These are phyloP conservation scores for Candida chauliodis DNA, from an alignment of 805 yeast genomes.

Conservation along the genomic window DNA sequence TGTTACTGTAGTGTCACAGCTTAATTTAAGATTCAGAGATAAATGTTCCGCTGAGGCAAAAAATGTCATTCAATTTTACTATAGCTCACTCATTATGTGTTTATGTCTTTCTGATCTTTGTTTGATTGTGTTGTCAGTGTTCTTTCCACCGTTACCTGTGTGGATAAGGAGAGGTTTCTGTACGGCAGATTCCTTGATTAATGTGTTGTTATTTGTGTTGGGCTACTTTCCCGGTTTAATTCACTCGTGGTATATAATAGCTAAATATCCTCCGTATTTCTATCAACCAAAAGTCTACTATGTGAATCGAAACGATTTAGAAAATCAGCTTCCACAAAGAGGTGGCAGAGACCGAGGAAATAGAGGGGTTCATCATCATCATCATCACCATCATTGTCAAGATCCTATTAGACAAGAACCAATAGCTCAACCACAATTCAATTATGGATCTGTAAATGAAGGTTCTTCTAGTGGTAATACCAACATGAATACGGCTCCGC, in stretches of 20 bases:
- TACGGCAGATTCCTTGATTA: constrained; percentile 47
- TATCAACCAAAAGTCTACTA: constrained; percentile 27
- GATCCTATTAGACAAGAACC: constrained; percentile 7
- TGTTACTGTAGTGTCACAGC: no score
- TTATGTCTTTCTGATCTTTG: constrained; percentile 48
- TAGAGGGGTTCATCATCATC: constrained; percentile 6
- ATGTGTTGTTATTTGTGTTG: constrained; percentile 40
- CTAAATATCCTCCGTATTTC: constrained; percentile 41
- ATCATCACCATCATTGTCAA: constrained; percentile 8
- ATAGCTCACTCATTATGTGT: constrained; percentile 5
- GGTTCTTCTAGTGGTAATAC: constrained; percentile 11
- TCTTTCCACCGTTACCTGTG: constrained; percentile 76
- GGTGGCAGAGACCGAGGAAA: background rate
- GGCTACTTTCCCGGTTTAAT: constrained; percentile 52
- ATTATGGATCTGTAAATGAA: constrained; percentile 28
- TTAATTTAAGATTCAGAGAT: no score
- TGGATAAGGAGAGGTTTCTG: constrained; percentile 61
- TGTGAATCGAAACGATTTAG: constrained; percentile 34
- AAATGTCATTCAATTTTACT: background rate
- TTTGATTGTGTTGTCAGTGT: constrained; percentile 55
- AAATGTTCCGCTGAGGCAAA: background rate
- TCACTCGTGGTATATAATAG: constrained; percentile 49
- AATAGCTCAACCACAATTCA: constrained; percentile 11
- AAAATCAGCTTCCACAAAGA: constrained; percentile 16
- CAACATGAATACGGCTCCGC: constrained; percentile 17